Evolutionary conservation across 2,329 filamentous ascomycete species (phyloP).

Genomic region (Diaporthe citri): DNA sequence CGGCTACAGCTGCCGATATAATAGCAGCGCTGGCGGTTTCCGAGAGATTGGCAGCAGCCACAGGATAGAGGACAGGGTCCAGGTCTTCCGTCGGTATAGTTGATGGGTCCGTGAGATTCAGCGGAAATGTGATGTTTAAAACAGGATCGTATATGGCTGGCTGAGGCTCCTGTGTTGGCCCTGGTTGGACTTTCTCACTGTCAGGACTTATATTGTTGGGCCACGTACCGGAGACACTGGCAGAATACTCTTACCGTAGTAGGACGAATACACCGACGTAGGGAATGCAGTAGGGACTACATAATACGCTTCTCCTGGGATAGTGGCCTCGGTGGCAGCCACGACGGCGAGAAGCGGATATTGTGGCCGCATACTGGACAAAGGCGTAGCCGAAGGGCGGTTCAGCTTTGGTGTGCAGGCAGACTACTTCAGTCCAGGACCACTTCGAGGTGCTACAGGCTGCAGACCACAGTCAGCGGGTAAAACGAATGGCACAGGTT

Average conservation of each 20-base stretch:
- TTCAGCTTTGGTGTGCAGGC: not conserved
- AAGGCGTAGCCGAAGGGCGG: not conserved
- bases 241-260: constrained; percentile 53
- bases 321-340: constrained; percentile 31
- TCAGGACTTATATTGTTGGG: not conserved
- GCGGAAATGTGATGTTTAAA: constrained; percentile 65
- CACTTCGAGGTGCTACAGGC: not conserved
- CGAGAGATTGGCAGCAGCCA: constrained; percentile 59
- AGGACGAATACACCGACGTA: constrained; percentile 62
- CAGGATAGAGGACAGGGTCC: constrained; percentile 65
- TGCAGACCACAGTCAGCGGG: not conserved
- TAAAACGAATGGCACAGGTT: not conserved
- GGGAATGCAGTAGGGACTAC: constrained; percentile 62
- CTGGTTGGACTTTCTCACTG: constrained; percentile 45
- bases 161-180: constrained; percentile 50
- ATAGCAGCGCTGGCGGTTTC: constrained; percentile 54
- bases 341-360: constrained; percentile 36
- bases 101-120: constrained; percentile 66
- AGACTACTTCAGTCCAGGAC: not conserved
- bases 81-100: constrained; percentile 61
- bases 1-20: constrained; percentile 55
- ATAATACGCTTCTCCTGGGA: constrained; percentile 53
- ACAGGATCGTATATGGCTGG: constrained; percentile 64
- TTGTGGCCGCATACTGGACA: constrained; percentile 33
- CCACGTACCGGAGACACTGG: not conserved